Percentiles rank a stretch among this genome's conserved stretches.
phyloP scores from a whole-genome alignment of 345 rosid genomes.

The Gossypium ekmanianum region DNA sequence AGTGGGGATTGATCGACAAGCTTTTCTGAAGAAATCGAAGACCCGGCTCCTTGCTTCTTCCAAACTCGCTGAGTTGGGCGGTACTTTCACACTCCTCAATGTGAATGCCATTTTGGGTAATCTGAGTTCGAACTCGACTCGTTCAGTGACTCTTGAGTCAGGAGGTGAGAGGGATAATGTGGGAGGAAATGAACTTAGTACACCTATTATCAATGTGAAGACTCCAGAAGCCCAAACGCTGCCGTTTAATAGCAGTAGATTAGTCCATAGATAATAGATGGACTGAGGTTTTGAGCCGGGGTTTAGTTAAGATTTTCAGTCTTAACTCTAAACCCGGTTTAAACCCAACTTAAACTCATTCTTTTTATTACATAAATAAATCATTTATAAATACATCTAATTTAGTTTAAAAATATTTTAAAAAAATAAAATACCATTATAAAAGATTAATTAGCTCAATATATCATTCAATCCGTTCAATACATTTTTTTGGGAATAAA shows the following conservation, averaged over 20 bases:
- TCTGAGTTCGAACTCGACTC: constrained; percentile 6
- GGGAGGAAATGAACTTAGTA: neutral
- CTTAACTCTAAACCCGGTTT: neutral
- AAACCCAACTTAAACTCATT: neutral
- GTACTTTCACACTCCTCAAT: constrained; percentile 63
- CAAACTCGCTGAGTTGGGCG: constrained; percentile 76
- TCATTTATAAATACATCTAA: too few species aligned
- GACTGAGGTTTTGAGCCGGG: neutral
- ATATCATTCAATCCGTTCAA: too few species aligned
- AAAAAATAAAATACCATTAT: too few species aligned
- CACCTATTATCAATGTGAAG: neutral
- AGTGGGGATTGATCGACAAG: constrained; percentile 78
- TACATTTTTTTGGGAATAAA: too few species aligned
- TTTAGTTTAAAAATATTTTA: too few species aligned
- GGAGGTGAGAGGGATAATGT: neutral
- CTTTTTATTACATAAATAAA: neutral
- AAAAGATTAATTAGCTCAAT: too few species aligned
- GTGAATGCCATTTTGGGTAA: constrained; percentile 45
- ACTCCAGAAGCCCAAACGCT: neutral
- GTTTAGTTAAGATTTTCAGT: neutral
- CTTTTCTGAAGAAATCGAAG: constrained; percentile 70
- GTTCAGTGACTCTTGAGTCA: neutral
- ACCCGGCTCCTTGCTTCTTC: constrained; percentile 77
- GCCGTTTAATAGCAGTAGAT: neutral
- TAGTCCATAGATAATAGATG: neutral